These are phyloP conservation scores for Cryptosporidium baileyi DNA, from an alignment of 169 alveolate genomes.

Conservation along the genomic window DNA sequence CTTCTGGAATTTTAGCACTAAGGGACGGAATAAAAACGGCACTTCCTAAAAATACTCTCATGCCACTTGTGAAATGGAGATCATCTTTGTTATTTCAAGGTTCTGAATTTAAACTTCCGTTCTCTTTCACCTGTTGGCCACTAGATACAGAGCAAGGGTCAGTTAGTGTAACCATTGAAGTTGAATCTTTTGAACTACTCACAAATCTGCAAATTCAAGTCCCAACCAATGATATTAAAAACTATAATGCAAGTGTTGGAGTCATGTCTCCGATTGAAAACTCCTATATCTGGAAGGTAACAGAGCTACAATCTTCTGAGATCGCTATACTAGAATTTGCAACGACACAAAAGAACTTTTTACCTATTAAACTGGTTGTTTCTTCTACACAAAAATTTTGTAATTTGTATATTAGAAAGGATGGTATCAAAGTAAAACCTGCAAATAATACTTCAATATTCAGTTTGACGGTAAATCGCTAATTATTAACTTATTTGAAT, in stretches of 20 bases:
- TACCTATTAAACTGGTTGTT: conserved; percentile 13
- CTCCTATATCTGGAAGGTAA: neutral
- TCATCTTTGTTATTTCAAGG: neutral
- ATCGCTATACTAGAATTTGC: conserved; percentile 36
- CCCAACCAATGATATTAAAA: neutral
- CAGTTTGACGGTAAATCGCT: neutral
- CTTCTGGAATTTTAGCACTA: neutral
- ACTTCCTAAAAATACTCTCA: conserved; percentile 23
- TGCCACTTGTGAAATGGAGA: conserved; percentile 66
- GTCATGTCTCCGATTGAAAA: neutral
- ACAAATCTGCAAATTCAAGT: neutral
- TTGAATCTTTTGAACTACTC: neutral
- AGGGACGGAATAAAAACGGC: conserved; percentile 24
- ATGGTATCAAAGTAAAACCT: neutral
- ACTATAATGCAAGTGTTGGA: neutral
- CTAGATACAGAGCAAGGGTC: neutral
- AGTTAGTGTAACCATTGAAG: conserved; percentile 14
- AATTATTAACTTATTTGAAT: no score
- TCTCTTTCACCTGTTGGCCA: conserved; percentile 56
- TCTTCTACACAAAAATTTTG: conserved; percentile 3
- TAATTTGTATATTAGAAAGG: conserved; percentile 1
- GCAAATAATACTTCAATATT: neutral
- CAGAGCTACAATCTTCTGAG: neutral
- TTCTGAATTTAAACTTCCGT: conserved; percentile 33
- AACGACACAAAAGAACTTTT: conserved; percentile 9